Evolutionary conservation across 2,329 filamentous ascomycete species (phyloP).

Genomic region (Colletotrichum endophyticum): DNA sequence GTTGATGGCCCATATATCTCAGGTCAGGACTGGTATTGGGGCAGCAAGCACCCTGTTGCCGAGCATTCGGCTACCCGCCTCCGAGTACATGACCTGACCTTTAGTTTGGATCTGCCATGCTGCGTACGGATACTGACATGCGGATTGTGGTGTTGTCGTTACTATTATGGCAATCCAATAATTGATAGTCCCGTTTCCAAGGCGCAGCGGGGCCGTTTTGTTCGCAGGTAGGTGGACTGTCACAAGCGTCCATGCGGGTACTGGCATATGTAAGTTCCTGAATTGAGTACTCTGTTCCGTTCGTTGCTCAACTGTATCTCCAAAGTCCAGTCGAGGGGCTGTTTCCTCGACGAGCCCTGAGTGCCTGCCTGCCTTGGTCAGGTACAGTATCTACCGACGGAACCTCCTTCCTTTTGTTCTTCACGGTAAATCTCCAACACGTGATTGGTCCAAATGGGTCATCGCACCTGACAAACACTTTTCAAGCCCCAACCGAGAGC

Average conservation of each 20-base stretch:
- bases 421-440: background rate
- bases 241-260: background rate
- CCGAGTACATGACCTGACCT: background rate
- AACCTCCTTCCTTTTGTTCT: background rate
- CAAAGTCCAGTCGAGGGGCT: background rate
- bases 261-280: background rate
- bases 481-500: background rate
- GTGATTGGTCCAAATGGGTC: background rate
- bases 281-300: background rate
- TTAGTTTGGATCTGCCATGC: background rate
- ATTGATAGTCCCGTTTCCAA: background rate
- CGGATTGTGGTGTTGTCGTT: background rate
- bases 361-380: background rate
- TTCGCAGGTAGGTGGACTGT: background rate
- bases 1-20: background rate
- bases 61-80: background rate
- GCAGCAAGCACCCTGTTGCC: background rate
- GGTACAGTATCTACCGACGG: background rate
- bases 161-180: background rate
- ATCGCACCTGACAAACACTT: background rate
- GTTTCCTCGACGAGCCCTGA: background rate
- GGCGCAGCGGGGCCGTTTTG: background rate
- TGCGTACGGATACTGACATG: background rate
- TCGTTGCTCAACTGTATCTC: background rate
- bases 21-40: background rate